A percentile compares a stretch with the other conserved stretches of the same genome.
phyloP scores from a whole-genome alignment of 78 protist species.

The Dictyostelium intermedium region DNA sequence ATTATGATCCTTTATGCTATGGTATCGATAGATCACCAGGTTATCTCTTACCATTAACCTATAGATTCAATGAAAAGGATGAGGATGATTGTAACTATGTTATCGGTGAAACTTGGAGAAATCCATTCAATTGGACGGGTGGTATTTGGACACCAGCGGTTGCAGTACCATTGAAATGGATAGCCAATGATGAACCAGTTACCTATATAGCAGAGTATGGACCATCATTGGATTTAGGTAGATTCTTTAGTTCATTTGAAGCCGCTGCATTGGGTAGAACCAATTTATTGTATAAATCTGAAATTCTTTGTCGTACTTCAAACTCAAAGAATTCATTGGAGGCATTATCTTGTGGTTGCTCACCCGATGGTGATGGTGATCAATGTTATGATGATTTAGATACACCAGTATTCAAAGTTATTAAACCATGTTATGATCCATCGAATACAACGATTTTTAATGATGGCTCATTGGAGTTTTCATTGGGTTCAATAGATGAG shows the following conservation, averaged over 20 bases:
- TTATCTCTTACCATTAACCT: neutral
- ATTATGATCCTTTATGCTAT: neutral
- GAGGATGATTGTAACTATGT: neutral
- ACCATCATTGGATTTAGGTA: neutral
- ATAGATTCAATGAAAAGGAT: slow-evolving; percentile 16
- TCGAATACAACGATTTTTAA: neutral
- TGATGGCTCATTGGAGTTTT: neutral
- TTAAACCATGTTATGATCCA: slow-evolving; percentile 28
- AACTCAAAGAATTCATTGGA: slow-evolving; percentile 8
- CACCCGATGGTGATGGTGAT: neutral
- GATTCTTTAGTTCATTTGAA: neutral
- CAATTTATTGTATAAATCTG: neutral
- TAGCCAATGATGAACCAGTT: neutral
- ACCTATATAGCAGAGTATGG: neutral
- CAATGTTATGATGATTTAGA: neutral
- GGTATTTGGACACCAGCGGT: slow-evolving; percentile 3
- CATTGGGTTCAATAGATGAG: neutral
- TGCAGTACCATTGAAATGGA: slow-evolving; percentile 15
- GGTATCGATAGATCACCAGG: slow-evolving; percentile 1
- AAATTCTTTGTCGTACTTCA: slow-evolving; percentile 23
- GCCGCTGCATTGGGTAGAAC: neutral
- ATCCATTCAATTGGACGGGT: slow-evolving; percentile 8
- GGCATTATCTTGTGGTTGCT: slow-evolving; percentile 25
- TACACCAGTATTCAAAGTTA: neutral
- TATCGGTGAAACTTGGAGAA: slow-evolving; percentile 14